Evolutionary conservation across 2,329 filamentous ascomycete species (phyloP), one percentile per base, ranked within the genome.

Genomic region (Pseudogymnoascus sp.): DNA sequence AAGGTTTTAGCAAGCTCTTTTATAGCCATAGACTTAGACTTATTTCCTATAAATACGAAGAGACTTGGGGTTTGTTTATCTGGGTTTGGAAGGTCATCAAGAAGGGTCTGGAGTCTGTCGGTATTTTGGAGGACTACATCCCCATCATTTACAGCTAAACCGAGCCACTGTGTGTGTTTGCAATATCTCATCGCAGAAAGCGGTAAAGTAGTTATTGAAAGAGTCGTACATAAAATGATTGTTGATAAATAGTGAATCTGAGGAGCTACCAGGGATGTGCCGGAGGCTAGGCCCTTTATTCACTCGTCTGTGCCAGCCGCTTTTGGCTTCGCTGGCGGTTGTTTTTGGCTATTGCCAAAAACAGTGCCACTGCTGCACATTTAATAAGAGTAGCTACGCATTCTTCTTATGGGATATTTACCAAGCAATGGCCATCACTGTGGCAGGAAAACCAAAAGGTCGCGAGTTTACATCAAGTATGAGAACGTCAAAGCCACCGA

Each of bases 1-100:
- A 64, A 64, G n/a, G 61, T 63, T 59, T 64, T 63, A 39, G 61
- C 61, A 10, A 66, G 35, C 48, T 66, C 64, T 66, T 63, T 66
- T 7, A 66, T 63, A 33, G 63, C 61, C 58, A 64, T 60, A 10
- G 61, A 61, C 39, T 66, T 66, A 27, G 63, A 66, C 59, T 36
- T 66, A 48, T 66, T 66, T 60, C 61, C 61, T 59, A 66, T 63
- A 62, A 64, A 64, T 37, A 66, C 60, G 62, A 66, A 36, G 36
- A 66, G 64, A 61, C 64, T 64, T 59, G 60, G 63, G 39, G 33
- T 62, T 62, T 66, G 63, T 59, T 61, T 39, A 40, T 64, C 58
- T 37, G 13, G 36, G 36, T 37, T 37, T 40, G 52, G 63, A 61
- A 66, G 63, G 39, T 65, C 60, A 21, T 66, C 58, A 9, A 66